Conservation (phyloP, 371 early-diverging fungal species). For the Mucor lusitanicus region DNA sequence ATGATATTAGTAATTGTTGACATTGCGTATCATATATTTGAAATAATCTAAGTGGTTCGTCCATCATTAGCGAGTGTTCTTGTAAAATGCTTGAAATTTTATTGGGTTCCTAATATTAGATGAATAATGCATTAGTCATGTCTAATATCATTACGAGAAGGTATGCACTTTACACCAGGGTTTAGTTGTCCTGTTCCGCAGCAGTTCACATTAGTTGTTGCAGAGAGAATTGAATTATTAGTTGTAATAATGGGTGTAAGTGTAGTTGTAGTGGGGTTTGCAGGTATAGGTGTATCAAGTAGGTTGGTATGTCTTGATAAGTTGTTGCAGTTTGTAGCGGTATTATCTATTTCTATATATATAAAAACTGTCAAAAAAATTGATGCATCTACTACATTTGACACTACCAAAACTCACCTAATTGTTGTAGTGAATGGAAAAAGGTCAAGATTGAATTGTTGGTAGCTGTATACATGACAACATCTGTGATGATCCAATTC, state of each 20-base stretch:
- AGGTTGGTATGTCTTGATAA: not conserved
- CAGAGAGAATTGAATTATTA: not conserved
- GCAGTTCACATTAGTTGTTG: not conserved
- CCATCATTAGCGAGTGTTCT: not conserved
- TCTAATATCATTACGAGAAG: not conserved
- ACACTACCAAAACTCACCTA: not conserved
- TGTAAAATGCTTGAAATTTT: not conserved
- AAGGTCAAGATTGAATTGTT: constrained; percentile 55
- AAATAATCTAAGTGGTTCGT: constrained; percentile 19
- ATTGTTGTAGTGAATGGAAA: constrained; percentile 42
- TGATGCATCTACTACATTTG: not conserved
- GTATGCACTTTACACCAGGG: not conserved
- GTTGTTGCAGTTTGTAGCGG: not conserved
- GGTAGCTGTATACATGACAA: constrained; percentile 61
- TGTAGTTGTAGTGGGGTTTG: not conserved
- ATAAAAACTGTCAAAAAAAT: constrained; percentile 4
- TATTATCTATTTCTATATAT: not conserved
- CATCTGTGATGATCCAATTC: constrained; percentile 51
- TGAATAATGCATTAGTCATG: not conserved
- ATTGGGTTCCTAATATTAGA: not conserved
- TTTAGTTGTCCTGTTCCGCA: constrained; percentile 6
- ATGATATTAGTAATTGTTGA: constrained; percentile 9
- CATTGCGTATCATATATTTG: constrained; percentile 18
- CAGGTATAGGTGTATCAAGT: not conserved
- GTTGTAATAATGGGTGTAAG: not conserved